phyloP scores from a whole-genome alignment of 495 filamentous ascomycete genomes.

The Daldinia concentrica region DNA sequence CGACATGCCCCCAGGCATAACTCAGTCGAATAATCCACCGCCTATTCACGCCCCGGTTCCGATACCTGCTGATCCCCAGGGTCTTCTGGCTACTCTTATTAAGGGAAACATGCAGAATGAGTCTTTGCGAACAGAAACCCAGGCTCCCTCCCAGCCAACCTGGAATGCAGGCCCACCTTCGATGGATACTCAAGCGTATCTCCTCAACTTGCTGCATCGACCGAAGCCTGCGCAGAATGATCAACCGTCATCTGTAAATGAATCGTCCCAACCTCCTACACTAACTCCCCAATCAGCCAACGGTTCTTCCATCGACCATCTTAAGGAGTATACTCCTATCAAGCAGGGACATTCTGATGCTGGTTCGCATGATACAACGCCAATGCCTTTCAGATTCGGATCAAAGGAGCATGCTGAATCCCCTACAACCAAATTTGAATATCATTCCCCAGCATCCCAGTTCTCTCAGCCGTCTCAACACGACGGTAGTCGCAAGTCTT shows the following conservation, averaged over 20 bases:
- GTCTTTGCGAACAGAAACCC: slow-evolving; percentile 47
- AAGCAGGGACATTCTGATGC: slow-evolving; percentile 30
- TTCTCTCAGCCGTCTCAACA: slow-evolving; percentile 50
- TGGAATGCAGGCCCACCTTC: slow-evolving; percentile 57
- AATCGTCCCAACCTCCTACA: slow-evolving; percentile 52
- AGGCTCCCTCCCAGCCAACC: slow-evolving; percentile 40
- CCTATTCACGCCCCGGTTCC: slow-evolving; percentile 60
- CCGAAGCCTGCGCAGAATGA: slow-evolving; percentile 64
- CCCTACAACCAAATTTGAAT: slow-evolving; percentile 50
- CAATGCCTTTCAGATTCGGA: slow-evolving; percentile 51
- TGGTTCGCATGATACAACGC: slow-evolving; percentile 35
- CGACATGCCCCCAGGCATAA: slow-evolving; percentile 17
- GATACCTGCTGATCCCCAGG: slow-evolving; percentile 56
- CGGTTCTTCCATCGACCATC: slow-evolving; percentile 41
- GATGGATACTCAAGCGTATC: slow-evolving; percentile 59
- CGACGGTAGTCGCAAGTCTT: slow-evolving; percentile 36
- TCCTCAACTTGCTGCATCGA: slow-evolving; percentile 62
- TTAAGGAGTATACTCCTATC: slow-evolving; percentile 33
- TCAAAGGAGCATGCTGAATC: slow-evolving; percentile 46
- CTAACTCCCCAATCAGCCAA: slow-evolving; percentile 52
- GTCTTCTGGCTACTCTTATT: slow-evolving; percentile 64
- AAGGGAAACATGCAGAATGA: slow-evolving; percentile 56
- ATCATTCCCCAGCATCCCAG: slow-evolving; percentile 48
- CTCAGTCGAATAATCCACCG: slow-evolving; percentile 38
- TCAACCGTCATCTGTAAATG: slow-evolving; percentile 45